Conservation (phyloP, 2,329 filamentous ascomycete species). For the Beauveria sp. region DNA sequence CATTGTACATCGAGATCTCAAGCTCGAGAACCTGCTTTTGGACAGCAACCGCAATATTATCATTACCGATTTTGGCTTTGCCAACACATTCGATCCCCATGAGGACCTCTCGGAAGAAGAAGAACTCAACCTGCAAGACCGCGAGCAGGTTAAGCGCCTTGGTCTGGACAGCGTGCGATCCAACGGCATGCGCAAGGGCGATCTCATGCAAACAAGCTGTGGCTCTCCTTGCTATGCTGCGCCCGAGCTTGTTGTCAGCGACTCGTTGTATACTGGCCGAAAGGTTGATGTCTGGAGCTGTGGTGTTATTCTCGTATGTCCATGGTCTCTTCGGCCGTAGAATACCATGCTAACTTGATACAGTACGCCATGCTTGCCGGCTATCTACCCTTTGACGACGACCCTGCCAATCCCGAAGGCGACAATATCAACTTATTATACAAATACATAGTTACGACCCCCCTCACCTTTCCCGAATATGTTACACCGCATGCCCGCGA, state of each 20-base stretch:
- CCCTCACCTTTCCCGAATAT: conserved; percentile 96
- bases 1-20: conserved; percentile 94
- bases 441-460: conserved; percentile 98
- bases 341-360: not conserved
- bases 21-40: conserved; percentile 88
- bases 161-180: conserved; percentile 73
- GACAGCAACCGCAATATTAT: conserved; percentile 98
- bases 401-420: conserved; percentile 94
- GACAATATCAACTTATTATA: conserved; percentile 99
- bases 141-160: conserved; percentile 78
- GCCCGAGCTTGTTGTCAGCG: conserved; percentile 92
- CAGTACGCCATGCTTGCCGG: conserved; percentile 98
- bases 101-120: conserved; percentile 89
- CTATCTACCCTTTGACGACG: conserved; percentile 95
- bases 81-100: conserved; percentile 86
- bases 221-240: conserved; percentile 97
- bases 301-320: conserved; percentile 87
- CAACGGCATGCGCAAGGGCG: conserved; percentile 73
- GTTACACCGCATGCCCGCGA: conserved; percentile 95
- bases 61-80: conserved; percentile 98
- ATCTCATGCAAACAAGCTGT: conserved; percentile 98
- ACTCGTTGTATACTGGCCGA: conserved; percentile 91
- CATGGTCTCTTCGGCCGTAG: not conserved
- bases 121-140: conserved; percentile 77
- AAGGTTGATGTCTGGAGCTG: conserved; percentile 99